Base-by-base conservation (phyloP, 441 rosid genomes). In the Populus hybrid region DNA sequence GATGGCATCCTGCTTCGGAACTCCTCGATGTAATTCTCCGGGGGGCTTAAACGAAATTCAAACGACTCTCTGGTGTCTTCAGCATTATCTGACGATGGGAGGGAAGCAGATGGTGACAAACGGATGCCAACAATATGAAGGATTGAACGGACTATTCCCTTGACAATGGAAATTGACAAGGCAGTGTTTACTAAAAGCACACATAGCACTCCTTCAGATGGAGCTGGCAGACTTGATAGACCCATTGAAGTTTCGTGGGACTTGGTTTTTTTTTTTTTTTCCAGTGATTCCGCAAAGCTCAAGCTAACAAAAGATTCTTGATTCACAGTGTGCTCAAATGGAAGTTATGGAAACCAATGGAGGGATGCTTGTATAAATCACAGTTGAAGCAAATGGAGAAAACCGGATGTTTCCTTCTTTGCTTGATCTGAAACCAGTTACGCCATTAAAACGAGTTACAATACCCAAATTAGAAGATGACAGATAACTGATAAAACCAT, bases 141-240 rank as follows among this genome's bases (percentile, higher is more conserved):
- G 73, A 95, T 89, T 40, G 99, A 83, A 71, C 90, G 70, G 70
- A 93, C 82, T 61, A 95, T 82, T 79, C 92, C 91, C 82, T 93
- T 93, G 72, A 95, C 85, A 28, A 95, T 79, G 68, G 94, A 91
- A 80, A 93, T 85, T 7, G 97, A 91, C 64, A 91, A 75, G 26
- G 94, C 98, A 5, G 99, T 93, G 90, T 95, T 92, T 3, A 93
- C 96, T 85, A 92, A 77, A 78, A 95, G 80, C 61, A 93, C 82
- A 67, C 98, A 90, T 20, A 95, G 77, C 71, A 95, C 87, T 86
- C 98, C 97, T 87, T 95, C 99, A 67, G 99, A 95, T 80, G 98
- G 97, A 78, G 97, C 83, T 34, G 99, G 99, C 67, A 93, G 94
- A 69, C 91, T 93, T 23, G 96, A 90, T 57, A 95, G 85, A 83